phyloP scores from a whole-genome alignment of 805 yeast species.

The Candida ponderosae region DNA sequence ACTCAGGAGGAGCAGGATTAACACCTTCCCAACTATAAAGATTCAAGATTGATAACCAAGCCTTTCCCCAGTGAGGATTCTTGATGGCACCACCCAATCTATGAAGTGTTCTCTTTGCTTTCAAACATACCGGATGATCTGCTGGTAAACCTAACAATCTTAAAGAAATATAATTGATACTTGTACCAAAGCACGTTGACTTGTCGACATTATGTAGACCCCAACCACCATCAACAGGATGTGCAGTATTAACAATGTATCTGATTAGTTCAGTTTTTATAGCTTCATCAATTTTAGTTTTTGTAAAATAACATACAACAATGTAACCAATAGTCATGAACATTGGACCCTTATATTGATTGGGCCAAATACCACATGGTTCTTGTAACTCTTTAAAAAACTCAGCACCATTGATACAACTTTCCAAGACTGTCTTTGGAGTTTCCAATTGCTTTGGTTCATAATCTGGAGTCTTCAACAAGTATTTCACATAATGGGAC shows the following conservation, averaged over 20 bases:
- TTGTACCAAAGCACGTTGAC: conserved; percentile 92
- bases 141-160: conserved; percentile 71
- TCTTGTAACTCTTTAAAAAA: conserved; percentile 71
- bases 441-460: conserved; percentile 29
- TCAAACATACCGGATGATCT: conserved; percentile 68
- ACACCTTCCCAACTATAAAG: conserved; percentile 94
- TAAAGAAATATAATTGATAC: conserved; percentile 75
- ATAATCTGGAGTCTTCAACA: conserved; percentile 33
- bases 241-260: conserved; percentile 84
- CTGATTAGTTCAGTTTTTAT: conserved; percentile 66
- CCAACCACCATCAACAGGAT: conserved; percentile 99
- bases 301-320: conserved; percentile 62
- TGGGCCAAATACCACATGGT: conserved; percentile 78
- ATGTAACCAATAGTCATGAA: conserved; percentile 90
- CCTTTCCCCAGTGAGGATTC: conserved; percentile 96
- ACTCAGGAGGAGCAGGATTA: conserved; percentile 95
- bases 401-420: conserved; percentile 68
- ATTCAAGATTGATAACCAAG: conserved; percentile 76
- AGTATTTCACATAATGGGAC: conserved; percentile 47
- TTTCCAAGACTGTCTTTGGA: conserved; percentile 38
- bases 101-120: conserved; percentile 65
- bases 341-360: conserved; percentile 97
- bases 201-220: conserved; percentile 91
- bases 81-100: conserved; percentile 85
- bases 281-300: conserved; percentile 59